These are phyloP conservation scores for Tripterygium wilfordii DNA, from an alignment of 177 flowering plant genomes.

Conservation along the genomic window DNA sequence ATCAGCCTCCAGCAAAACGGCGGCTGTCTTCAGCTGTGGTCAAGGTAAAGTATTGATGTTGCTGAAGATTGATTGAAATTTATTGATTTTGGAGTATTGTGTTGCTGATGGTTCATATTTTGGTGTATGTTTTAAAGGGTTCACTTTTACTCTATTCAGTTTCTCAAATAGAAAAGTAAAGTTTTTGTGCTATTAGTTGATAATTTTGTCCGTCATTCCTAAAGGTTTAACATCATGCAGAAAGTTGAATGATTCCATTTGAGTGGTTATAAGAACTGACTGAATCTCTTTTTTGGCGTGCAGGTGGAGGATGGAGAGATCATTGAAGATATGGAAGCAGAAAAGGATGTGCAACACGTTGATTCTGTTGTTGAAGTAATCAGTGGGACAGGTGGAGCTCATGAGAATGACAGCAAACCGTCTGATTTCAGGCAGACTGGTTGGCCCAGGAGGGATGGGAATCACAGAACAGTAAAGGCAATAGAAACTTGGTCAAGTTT, in stretches of 20 bases:
- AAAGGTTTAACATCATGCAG: no score
- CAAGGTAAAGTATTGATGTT: slow-evolving; percentile 49
- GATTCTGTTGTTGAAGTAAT: slow-evolving; percentile 18
- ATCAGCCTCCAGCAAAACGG: slow-evolving; percentile 73
- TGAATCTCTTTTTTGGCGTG: slow-evolving; percentile 11
- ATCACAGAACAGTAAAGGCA: slow-evolving; percentile 32
- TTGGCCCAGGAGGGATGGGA: slow-evolving; percentile 45
- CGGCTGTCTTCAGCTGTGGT: slow-evolving; percentile 89
- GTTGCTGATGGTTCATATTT: no score
- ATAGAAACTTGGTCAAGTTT: slow-evolving; percentile 13
- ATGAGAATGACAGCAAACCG: slow-evolving; percentile 23
- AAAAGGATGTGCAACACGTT: slow-evolving; percentile 23
- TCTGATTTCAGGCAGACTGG: slow-evolving; percentile 24
- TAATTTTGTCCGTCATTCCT: no score
- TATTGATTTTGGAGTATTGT: no score
- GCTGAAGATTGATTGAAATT: no score
- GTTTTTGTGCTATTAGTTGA: not conserved
- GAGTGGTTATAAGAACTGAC: not conserved
- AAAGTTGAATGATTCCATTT: no score
- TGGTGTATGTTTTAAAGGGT: no score
- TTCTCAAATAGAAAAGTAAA: no score
- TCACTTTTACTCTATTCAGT: no score
- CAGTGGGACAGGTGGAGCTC: slow-evolving; percentile 8
- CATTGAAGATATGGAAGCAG: slow-evolving; percentile 32
- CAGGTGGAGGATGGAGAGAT: slow-evolving; percentile 86